Conservation (phyloP, 495 filamentous ascomycete genomes). For the Jackrogersella minutella region DNA sequence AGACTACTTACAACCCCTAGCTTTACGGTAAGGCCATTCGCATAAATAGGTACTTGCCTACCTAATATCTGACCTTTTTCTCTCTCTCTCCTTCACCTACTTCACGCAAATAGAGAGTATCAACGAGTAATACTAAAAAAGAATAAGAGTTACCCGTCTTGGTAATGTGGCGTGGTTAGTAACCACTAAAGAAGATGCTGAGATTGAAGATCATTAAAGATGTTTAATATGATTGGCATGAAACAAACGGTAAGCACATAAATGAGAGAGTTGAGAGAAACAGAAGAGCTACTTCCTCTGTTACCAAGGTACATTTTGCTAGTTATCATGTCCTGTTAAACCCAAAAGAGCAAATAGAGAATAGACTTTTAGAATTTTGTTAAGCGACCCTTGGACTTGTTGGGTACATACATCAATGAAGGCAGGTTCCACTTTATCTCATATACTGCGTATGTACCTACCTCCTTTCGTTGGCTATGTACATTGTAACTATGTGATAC, state of each 20-base stretch:
- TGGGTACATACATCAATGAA: not conserved
- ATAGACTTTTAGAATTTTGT: not conserved
- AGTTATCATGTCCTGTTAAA: not conserved
- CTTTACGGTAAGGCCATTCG: not conserved
- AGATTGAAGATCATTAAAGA: not conserved
- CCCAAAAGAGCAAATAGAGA: not conserved
- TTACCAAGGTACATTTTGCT: no score
- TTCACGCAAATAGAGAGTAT: no score
- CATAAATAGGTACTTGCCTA: no score
- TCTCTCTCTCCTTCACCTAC: no score
- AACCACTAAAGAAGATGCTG: not conserved
- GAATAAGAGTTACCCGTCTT: not conserved
- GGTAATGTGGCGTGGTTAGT: conserved; percentile 19
- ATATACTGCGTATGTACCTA: not conserved
- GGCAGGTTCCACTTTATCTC: conserved; percentile 2
- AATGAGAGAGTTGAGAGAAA: not conserved
- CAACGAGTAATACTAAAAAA: not conserved
- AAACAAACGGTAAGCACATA: conserved; percentile 3
- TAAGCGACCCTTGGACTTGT: conserved; percentile 8
- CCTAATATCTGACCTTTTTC: no score
- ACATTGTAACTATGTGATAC: not conserved
- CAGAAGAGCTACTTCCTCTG: not conserved
- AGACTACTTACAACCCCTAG: not conserved
- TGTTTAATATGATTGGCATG: conserved; percentile 6
- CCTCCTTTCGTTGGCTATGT: not conserved